These are phyloP conservation scores for Trichoderma sp. DNA, from an alignment of 2,329 filamentous ascomycete genomes.

Conservation along the genomic window DNA sequence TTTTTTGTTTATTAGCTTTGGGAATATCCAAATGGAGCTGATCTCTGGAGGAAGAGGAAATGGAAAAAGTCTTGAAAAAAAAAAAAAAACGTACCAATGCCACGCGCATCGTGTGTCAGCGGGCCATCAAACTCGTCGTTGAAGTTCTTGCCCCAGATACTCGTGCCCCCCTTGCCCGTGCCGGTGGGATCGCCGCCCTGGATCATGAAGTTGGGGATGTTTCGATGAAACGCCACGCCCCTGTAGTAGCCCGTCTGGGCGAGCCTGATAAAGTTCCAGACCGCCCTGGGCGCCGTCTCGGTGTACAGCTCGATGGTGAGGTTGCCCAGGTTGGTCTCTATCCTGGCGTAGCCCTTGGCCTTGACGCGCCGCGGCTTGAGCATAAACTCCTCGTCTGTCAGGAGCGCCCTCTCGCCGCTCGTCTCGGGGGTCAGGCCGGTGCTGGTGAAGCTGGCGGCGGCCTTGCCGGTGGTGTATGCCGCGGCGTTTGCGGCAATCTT, in stretches of 20 bases:
- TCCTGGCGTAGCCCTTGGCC: slow-evolving; percentile 83
- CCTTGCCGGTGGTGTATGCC: slow-evolving; percentile 82
- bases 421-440: slow-evolving; percentile 93
- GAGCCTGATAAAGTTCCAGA: slow-evolving; percentile 94
- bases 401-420: slow-evolving; percentile 76
- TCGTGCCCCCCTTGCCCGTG: slow-evolving; percentile 83
- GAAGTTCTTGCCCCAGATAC: slow-evolving; percentile 93
- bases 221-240: slow-evolving; percentile 81
- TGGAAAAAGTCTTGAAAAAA: not conserved
- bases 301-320: slow-evolving; percentile 87
- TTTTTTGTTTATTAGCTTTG: not conserved
- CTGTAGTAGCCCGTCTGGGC: slow-evolving; percentile 89
- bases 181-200: slow-evolving; percentile 94
- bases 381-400: slow-evolving; percentile 96
- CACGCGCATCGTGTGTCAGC: slow-evolving; percentile 74
- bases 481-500: slow-evolving; percentile 78
- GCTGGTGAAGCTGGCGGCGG: slow-evolving; percentile 91
- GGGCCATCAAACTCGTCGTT: slow-evolving; percentile 91
- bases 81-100: slow-evolving; percentile 48
- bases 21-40: too few species aligned
- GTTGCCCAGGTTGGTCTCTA: slow-evolving; percentile 80
- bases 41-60: not conserved
- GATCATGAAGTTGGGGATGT: slow-evolving; percentile 96
- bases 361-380: slow-evolving; percentile 86
- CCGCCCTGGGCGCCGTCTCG: slow-evolving; percentile 85